A percentile compares a stretch with the other conserved stretches of the same genome.
These are phyloP conservation scores for Podospora sp. DNA, from an alignment of 495 filamentous ascomycete species.

Conservation along the genomic window DNA sequence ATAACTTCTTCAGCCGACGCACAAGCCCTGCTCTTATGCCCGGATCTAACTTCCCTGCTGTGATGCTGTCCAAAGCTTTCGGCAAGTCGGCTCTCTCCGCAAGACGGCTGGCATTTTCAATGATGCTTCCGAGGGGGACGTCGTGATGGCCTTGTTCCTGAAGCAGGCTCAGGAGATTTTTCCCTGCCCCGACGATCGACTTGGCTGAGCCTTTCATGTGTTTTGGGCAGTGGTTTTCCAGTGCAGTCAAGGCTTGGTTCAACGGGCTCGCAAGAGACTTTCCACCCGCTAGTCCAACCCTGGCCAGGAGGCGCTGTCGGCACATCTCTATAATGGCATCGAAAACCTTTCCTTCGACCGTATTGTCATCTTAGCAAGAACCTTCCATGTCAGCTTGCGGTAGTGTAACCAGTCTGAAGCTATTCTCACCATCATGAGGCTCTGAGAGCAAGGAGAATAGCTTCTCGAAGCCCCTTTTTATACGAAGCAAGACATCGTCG, in stretches of 20 bases:
- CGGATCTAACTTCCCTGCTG: conserved; percentile 18
- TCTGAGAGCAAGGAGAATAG: conserved; percentile 34
- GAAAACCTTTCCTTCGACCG: conserved; percentile 35
- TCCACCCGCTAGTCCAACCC: background rate
- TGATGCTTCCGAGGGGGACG: background rate
- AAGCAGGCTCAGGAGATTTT: background rate
- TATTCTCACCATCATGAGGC: conserved; percentile 18
- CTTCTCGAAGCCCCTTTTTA: conserved; percentile 35
- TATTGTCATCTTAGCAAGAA: background rate
- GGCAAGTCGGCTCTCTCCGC: background rate
- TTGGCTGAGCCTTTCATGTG: background rate
- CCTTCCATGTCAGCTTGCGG: background rate
- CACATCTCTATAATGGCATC: conserved; percentile 42
- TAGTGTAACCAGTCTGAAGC: conserved; percentile 8
- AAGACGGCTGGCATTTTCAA: background rate
- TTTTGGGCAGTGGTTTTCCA: background rate
- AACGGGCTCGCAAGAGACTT: background rate
- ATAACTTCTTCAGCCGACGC: conserved; percentile 38
- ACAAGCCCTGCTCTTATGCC: conserved; percentile 24
- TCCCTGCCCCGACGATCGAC: background rate
- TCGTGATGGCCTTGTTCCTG: background rate
- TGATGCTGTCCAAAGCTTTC: background rate
- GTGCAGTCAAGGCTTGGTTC: conserved; percentile 2
- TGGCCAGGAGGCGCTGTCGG: conserved; percentile 36
- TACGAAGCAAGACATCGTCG: conserved; percentile 25